phyloP scores from a whole-genome alignment of 2,329 filamentous ascomycete species.

The Epichloe typhina region DNA sequence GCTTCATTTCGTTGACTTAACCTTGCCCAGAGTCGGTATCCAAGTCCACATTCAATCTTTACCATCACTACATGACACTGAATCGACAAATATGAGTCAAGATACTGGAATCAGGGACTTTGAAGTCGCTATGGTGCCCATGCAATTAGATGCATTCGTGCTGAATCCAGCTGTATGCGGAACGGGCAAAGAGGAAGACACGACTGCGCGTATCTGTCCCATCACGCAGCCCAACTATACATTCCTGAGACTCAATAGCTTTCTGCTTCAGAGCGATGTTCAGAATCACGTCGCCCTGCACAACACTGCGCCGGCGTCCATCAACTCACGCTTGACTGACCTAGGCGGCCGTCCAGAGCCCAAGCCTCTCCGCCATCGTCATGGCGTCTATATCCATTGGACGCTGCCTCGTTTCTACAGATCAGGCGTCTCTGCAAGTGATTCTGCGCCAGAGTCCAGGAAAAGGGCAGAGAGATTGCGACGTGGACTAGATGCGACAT shows the following conservation, averaged over 20 bases:
- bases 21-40: no score
- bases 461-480: no score
- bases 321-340: slow-evolving; percentile 24
- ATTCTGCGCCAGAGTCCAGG: no score
- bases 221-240: slow-evolving; percentile 34
- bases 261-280: slow-evolving; percentile 25
- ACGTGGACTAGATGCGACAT: no score
- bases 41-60: no score
- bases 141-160: slow-evolving; percentile 21
- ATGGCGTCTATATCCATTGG: slow-evolving; percentile 31
- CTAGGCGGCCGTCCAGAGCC: slow-evolving; percentile 7
- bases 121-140: slow-evolving; percentile 11
- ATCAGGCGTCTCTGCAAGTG: no score
- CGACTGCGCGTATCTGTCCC: slow-evolving; percentile 20
- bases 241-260: slow-evolving; percentile 24
- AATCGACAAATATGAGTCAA: no score
- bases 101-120: no score
- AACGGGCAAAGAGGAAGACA: not conserved
- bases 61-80: no score
- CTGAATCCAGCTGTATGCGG: slow-evolving; percentile 17
- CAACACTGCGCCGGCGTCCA: slow-evolving; percentile 14
- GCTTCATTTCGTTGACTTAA: no score
- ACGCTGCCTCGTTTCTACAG: slow-evolving; percentile 24
- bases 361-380: slow-evolving; percentile 14
- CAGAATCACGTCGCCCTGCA: slow-evolving; percentile 24